These are phyloP conservation scores for Leptographium procerum DNA, from an alignment of 2,329 filamentous ascomycete genomes.

Conservation along the genomic window DNA sequence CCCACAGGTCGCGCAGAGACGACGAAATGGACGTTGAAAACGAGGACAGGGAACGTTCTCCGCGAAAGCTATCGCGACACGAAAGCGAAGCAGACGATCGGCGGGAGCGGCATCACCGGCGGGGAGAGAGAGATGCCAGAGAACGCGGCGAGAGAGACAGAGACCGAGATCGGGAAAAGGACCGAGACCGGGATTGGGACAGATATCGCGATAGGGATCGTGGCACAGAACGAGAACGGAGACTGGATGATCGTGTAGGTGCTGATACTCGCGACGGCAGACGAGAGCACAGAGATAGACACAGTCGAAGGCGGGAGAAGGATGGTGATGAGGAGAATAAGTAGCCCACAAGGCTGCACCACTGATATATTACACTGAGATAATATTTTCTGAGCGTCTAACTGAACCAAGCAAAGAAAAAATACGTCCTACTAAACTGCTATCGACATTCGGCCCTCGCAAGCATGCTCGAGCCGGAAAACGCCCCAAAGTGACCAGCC, in stretches of 20 bases:
- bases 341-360: background rate
- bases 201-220: no score
- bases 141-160: constrained; percentile 7
- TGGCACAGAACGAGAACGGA: background rate
- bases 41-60: constrained; percentile 6
- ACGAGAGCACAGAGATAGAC: background rate
- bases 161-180: constrained; percentile 4
- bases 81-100: background rate
- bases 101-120: background rate
- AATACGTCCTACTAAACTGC: background rate
- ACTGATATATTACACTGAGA: background rate
- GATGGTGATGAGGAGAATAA: background rate
- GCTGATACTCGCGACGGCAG: background rate
- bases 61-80: background rate
- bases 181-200: background rate
- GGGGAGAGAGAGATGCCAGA: background rate
- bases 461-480: background rate
- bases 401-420: no score
- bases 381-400: background rate
- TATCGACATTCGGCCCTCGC: background rate
- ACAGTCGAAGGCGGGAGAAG: background rate
- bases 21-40: constrained; percentile 13
- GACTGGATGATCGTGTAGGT: background rate
- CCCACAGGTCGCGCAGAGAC: background rate
- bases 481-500: background rate